Evolutionary conservation across 208 protist species (phyloP).

Genomic region (Wallacemonas rigidus): DNA sequence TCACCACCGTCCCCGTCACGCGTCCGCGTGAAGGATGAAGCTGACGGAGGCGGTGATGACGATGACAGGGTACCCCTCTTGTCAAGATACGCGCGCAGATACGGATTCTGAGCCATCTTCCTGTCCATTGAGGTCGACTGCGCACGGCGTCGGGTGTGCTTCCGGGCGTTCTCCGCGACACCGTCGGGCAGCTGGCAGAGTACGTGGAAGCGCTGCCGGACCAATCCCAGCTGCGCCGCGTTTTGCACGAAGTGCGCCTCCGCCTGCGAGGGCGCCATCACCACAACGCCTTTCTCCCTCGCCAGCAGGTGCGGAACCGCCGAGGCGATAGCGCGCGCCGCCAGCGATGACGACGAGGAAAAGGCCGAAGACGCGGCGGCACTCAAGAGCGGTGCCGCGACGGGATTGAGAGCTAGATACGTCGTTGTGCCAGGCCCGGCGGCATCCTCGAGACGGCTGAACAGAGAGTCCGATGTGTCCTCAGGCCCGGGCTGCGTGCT

Average conservation of each 20-base stretch:
- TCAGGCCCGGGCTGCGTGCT: slow-evolving; percentile 11
- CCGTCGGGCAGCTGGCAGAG: slow-evolving; percentile 57
- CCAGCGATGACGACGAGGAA: too few species aligned
- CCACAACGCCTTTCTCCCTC: slow-evolving; percentile 53
- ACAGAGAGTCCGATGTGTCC: slow-evolving; percentile 63
- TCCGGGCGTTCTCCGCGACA: slow-evolving; percentile 32
- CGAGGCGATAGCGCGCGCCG: neutral
- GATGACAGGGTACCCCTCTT: neutral
- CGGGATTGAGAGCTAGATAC: slow-evolving; percentile 30
- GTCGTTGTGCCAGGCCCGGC: slow-evolving; percentile 24
- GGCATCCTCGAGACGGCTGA: slow-evolving; percentile 42
- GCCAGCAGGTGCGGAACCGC: slow-evolving; percentile 31
- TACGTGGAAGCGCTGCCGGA: slow-evolving; percentile 65
- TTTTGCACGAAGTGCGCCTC: slow-evolving; percentile 71
- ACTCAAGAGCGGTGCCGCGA: slow-evolving; percentile 26
- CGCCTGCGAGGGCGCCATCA: slow-evolving; percentile 38
- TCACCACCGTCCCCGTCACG: neutral
- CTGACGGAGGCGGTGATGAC: too few species aligned
- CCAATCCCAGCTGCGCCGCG: slow-evolving; percentile 52
- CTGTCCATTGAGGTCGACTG: neutral
- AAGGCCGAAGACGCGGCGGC: neutral
- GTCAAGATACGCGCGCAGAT: slow-evolving; percentile 31
- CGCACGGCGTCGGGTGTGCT: slow-evolving; percentile 7
- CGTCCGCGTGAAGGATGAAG: neutral
- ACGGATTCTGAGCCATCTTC: slow-evolving; percentile 39